These are phyloP conservation scores for Penicillium sp. DNA, from an alignment of 2,329 filamentous ascomycete species.

Conservation along the genomic window DNA sequence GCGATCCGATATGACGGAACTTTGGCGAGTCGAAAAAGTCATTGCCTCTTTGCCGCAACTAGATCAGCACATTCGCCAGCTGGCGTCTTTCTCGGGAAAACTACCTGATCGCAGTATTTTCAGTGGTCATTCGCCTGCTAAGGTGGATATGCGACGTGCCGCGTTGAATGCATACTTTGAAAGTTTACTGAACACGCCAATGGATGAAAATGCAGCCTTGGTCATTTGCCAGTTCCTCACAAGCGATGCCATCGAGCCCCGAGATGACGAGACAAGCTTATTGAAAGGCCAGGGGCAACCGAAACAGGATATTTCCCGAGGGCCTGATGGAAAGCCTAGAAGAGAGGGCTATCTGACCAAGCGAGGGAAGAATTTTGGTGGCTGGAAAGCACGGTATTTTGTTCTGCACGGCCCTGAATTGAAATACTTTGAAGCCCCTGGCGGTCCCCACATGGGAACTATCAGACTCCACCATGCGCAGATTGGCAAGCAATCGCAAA, in stretches of 20 bases:
- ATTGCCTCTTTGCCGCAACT: conserved; percentile 72
- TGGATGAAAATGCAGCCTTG: conserved; percentile 69
- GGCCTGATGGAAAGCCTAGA: conserved; percentile 60
- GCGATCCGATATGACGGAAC: conserved; percentile 57
- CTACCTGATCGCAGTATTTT: conserved; percentile 83
- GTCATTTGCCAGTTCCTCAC: conserved; percentile 84
- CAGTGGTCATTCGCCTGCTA: conserved; percentile 85
- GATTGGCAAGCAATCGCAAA: conserved; percentile 83
- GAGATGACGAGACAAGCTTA: conserved; percentile 50
- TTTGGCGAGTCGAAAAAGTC: conserved; percentile 95
- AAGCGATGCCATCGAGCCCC: conserved; percentile 53
- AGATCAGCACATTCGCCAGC: conserved; percentile 72
- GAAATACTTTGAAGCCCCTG: conserved; percentile 86
- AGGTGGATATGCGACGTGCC: conserved; percentile 76
- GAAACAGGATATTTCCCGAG: conserved; percentile 37
- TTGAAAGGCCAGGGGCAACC: conserved; percentile 35
- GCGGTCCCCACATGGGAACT: conserved; percentile 82
- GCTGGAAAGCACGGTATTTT: conserved; percentile 85
- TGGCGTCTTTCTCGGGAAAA: conserved; percentile 64
- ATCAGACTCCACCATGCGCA: conserved; percentile 89
- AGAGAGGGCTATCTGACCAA: conserved; percentile 94
- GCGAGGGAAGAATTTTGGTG: conserved; percentile 95
- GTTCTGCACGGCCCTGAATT: conserved; percentile 64
- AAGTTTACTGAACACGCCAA: conserved; percentile 71
- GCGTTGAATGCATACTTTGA: conserved; percentile 84